Conservation (phyloP, 768 basidiomycete species). For the Mycena kentingensis region DNA sequence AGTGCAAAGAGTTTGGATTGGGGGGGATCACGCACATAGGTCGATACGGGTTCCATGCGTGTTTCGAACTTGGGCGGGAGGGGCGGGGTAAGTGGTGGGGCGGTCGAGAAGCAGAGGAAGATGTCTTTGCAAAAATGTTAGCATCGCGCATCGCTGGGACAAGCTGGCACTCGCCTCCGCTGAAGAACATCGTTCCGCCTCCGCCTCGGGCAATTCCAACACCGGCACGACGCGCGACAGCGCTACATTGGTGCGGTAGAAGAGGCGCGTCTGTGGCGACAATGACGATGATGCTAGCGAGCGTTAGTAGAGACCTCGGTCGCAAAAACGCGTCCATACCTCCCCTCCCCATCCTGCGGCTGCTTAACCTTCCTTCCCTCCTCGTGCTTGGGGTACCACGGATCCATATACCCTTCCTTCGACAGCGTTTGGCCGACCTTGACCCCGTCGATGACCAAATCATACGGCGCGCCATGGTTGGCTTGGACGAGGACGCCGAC, state of each 20-base stretch:
- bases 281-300: constrained; percentile 15
- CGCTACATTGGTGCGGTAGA: constrained; percentile 23
- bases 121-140: constrained; percentile 2
- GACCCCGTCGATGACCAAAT: constrained; percentile 16
- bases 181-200: constrained; percentile 16
- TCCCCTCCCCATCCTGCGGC: constrained; percentile 22
- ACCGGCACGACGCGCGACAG: constrained; percentile 22
- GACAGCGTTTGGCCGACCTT: constrained; percentile 7
- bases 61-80: constrained; percentile 1
- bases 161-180: constrained; percentile 8
- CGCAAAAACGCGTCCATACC: neutral
- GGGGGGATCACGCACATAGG: constrained; percentile 8
- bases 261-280: constrained; percentile 21
- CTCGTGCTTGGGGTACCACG: constrained; percentile 20
- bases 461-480: constrained; percentile 18
- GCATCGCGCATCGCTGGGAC: neutral
- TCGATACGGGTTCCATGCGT: constrained; percentile 11
- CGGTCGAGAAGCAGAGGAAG: constrained; percentile 23
- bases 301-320: neutral
- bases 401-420: constrained; percentile 16
- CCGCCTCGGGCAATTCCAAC: constrained; percentile 21
- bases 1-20: neutral
- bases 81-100: constrained; percentile 16
- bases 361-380: constrained; percentile 8
- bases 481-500: constrained; percentile 21